Evolutionary conservation across 257 asterid genomes (phyloP), one percentile per base, ranked within the genome.

Genomic region (Solanum ossicruentum): DNA sequence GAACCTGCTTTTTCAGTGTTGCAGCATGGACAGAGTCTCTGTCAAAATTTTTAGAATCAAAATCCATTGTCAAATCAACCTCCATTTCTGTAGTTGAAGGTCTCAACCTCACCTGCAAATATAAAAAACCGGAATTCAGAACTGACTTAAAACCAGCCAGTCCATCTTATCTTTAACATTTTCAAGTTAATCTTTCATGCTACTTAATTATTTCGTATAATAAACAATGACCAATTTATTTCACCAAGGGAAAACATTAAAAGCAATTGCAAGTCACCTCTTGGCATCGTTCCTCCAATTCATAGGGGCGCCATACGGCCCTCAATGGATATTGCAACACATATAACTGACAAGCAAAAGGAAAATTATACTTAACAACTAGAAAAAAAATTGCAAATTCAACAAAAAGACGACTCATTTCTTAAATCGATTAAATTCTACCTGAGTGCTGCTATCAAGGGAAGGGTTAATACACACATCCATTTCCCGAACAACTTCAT

Each of bases 231-330:
- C 52, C 52, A 69, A 69, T 39, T 17, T 39, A 45, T 39, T 69
- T 51, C 78, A 63, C 70, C 70, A 69, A 18, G 39, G 4, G 26
- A 69, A 69, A 77, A 77, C 45, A 73, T 13, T 8, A 21, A 73
- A 21, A 21, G 56, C 56, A 54, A 65, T 72, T 18, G 21, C 55
- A 7, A 84, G 89, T 57, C 85, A 95, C 98, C 96, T 91, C 95
- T 66, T 92, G 72, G 78, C 98, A 93, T 83, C 91, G 88, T 6
- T 91, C 97, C 2, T 93, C 95, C 89, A 94, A 80, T 45, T 91
- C 99, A 86, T 96, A 96, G 0, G 99, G 98, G 69, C 98, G 89
- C 98, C 98, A 96, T 86, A 71, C 4, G 6, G 94, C 95, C 88
- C 98, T 92, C 18, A 93, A 86, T 7, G 97, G 98, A 87, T 88